A percentile compares a stretch with the other conserved stretches of the same genome.
Evolutionary conservation across 1,284 basidiomycete species (phyloP).

Genomic region (Flammula alnicola): DNA sequence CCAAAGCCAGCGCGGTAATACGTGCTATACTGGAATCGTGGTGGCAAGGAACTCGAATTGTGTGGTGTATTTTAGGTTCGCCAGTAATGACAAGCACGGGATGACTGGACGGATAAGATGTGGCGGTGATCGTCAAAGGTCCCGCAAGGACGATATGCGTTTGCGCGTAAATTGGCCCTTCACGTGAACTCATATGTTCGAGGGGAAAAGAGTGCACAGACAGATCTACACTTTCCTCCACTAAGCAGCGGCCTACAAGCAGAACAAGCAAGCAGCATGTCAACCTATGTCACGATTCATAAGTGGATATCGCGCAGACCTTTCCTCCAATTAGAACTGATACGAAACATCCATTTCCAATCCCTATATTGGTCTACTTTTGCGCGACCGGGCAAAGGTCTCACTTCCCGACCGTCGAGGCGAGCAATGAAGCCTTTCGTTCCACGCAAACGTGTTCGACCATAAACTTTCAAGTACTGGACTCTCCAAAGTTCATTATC

Average conservation of each 20-base stretch:
- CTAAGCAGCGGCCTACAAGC: constrained; percentile 57
- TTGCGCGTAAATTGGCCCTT: constrained; percentile 16
- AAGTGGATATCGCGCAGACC: constrained; percentile 45
- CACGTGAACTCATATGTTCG: constrained; percentile 2
- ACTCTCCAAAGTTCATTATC: constrained; percentile 53
- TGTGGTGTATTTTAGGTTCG: constrained; percentile 31
- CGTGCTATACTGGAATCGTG: constrained; percentile 33
- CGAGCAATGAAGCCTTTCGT: constrained; percentile 61
- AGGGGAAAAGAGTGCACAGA: constrained; percentile 19
- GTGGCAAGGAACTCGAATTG: constrained; percentile 33
- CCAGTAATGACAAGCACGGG: constrained; percentile 32
- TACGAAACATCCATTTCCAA: constrained; percentile 87
- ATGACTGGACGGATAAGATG: constrained; percentile 31
- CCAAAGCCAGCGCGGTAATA: constrained; percentile 67
- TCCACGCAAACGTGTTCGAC: constrained; percentile 68
- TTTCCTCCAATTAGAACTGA: constrained; percentile 78
- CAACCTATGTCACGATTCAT: constrained; percentile 4
- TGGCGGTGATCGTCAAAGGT: constrained; percentile 44
- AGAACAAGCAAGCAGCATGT: constrained; percentile 4
- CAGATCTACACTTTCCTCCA: constrained; percentile 37
- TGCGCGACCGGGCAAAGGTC: constrained; percentile 60
- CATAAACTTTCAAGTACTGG: constrained; percentile 63
- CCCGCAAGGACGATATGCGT: constrained; percentile 48
- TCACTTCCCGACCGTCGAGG: constrained; percentile 60
- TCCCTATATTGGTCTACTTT: constrained; percentile 46